A percentile compares a stretch with the other conserved stretches of the same genome.
Conservation (phyloP, 177 flowering plant genomes). For the Vitis hybrid region DNA sequence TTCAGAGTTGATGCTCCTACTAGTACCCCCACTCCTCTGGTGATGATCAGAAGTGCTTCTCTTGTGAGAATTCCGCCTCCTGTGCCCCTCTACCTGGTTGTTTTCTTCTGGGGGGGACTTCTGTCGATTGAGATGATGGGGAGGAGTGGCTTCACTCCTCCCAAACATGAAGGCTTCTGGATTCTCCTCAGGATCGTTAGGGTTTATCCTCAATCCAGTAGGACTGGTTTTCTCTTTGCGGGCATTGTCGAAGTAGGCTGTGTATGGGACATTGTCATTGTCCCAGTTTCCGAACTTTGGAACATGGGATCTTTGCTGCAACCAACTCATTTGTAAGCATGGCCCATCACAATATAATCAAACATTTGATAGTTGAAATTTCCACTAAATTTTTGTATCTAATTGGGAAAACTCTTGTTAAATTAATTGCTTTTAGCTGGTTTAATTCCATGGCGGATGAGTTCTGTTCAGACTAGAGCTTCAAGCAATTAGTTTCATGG, state of each 20-base stretch:
- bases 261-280: conserved; percentile 51
- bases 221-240: conserved; percentile 37
- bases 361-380: too few species aligned
- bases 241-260: conserved; percentile 55
- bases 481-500: too few species aligned
- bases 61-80: conserved; percentile 5
- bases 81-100: conserved; percentile 1
- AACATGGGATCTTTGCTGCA: conserved; percentile 46
- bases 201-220: conserved; percentile 37
- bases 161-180: conserved; percentile 40
- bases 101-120: conserved; percentile 1
- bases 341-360: background rate
- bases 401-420: background rate
- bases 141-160: conserved; percentile 1
- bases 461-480: too few species aligned
- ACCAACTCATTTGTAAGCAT: conserved; percentile 1
- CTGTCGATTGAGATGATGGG: conserved; percentile 3
- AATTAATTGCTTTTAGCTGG: background rate
- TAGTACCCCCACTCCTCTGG: conserved; percentile 11
- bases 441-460: too few species aligned
- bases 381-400: background rate
- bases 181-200: conserved; percentile 67
- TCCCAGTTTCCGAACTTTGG: conserved; percentile 72
- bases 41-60: conserved; percentile 1
- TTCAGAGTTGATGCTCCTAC: conserved; percentile 23